Evolutionary conservation across 441 rosid genomes (phyloP), one percentile per base, ranked within the genome.

Genomic region (Adansonia grandidieri): DNA sequence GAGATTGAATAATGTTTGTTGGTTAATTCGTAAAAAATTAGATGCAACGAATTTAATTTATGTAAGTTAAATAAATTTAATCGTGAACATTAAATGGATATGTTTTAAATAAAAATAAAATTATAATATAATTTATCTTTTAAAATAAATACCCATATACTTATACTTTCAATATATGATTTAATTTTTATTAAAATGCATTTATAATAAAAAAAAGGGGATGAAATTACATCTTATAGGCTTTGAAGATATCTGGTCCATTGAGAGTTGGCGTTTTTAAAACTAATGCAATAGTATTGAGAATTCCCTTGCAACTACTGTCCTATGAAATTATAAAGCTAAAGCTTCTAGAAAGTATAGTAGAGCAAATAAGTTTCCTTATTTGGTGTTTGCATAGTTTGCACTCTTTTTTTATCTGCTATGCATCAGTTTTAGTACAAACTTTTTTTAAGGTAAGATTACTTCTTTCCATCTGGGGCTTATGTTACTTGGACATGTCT

Each of bases 301-400:
- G 42, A 76, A 70, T 37, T 24, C 57, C 74, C 3, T 24, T 47
- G 57, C 79, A 71, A 60, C 79, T 17, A 76, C 79, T 56, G 65
- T 44, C 19, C 61, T 6, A 32, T 56, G 44, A 74, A 32, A 24
- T n/a, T 32, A 24, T 24, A 54, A 32, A 53, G 75, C 48, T 14
- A 51, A 45, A 19, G 72, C 56, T 22, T 48, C 42, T 11, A 69
- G 42, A 48, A 20, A 15, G 2, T 9, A n/a, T n/a, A 4, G 47
- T 71, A 51, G 1, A 5, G 14, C 15, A 14, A 7, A 71, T 51
- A 5, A 22, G 58, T 22, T 70, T 70, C 60, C 58, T 9, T 14
- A 22, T 48, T 17, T 48, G 50, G 5, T 5, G 42, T 32, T 53
- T 53, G 61, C 61, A 24, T 14, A 44, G 0, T 47, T 69, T 32